Percentiles rank a stretch among this genome's conserved stretches.
Evolutionary conservation across 345 rosid genomes (phyloP).

Genomic region (Microthlaspi erraticum): DNA sequence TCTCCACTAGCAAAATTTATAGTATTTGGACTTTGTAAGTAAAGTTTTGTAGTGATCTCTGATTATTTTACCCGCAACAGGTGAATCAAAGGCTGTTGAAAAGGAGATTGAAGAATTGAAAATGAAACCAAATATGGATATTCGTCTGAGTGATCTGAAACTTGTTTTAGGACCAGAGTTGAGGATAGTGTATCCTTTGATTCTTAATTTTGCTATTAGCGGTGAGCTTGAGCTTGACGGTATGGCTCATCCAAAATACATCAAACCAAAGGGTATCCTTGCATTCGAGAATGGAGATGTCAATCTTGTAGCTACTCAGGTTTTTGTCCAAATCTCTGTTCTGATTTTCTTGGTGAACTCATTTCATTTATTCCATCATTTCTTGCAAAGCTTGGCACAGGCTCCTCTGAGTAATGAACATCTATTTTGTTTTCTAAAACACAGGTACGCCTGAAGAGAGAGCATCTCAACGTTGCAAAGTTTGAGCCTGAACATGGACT

Average conservation of each 20-base stretch:
- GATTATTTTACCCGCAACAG: constrained; percentile 51
- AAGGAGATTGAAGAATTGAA: constrained; percentile 69
- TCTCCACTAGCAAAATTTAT: constrained; percentile 2
- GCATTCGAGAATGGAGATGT: constrained; percentile 96
- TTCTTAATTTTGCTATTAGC: constrained; percentile 90
- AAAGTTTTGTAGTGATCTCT: constrained; percentile 21
- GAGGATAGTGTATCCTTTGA: constrained; percentile 90
- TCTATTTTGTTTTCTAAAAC: constrained; percentile 33
- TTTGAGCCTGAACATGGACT: constrained; percentile 93
- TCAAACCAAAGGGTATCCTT: constrained; percentile 91
- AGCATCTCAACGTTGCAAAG: constrained; percentile 90
- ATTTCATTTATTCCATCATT: background rate
- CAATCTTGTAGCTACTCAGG: constrained; percentile 98
- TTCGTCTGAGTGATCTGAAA: constrained; percentile 87
- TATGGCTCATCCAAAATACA: constrained; percentile 85
- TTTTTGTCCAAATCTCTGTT: constrained; percentile 45
- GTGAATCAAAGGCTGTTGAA: constrained; percentile 66
- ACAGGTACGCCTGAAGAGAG: constrained; percentile 94
- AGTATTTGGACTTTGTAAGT: constrained; percentile 4
- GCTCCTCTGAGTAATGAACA: background rate
- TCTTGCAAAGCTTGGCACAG: constrained; percentile 16
- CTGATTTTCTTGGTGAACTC: constrained; percentile 9
- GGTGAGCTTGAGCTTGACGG: constrained; percentile 95
- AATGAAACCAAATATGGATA: constrained; percentile 78
- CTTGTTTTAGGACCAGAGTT: constrained; percentile 93